Evolutionary conservation across 1,284 basidiomycete species (phyloP), one percentile per base, ranked within the genome.

Genomic region (Cystobasidiaceae sp.): DNA sequence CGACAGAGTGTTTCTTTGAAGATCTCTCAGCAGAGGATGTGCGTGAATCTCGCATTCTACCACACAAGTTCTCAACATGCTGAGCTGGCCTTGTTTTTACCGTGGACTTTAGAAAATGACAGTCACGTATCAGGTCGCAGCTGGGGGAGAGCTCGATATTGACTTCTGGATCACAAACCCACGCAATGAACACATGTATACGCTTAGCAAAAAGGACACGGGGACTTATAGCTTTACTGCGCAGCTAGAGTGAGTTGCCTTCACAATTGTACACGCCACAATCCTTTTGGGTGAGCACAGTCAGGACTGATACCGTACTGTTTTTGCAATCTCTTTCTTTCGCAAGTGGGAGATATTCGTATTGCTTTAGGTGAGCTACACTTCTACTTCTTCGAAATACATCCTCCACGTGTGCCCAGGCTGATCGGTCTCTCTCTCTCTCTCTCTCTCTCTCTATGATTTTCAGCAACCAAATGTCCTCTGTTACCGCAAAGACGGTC

Each of bases 1-100:
- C 84, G 74, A 93, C 91, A 77, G 92, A 97, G 74, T 99, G 94
- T 79, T 99, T 94, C 82, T 97, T 96, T 76, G 96, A 99, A 80
- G 91, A 94, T 77, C 83, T 99, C 32, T 92, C 97, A 75, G 82
- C 85, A 67, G 88, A 93, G 76, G 94, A 99, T 84, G 93, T 91
- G 64, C 63, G 78, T 41, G 1, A 33, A 11, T 19, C 39, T 28
- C 13, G 43, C 15, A 2, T 5, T 48, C 49, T 13, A 0, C 9
- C 28, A 43, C 30, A 13, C 6, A 28, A 15, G 39, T 28, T 9
- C 1, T 23, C 8, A 21, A 32, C 23, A 57, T 39, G n/a, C n/a
- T n/a, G n/a, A 21, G 30, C 41, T 33, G 27, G 49, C 44, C 39
- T 32, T 11, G n/a, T 19, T 11, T 49, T 27, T 59, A 30, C 7